Conservation (phyloP, 2,329 filamentous ascomycete genomes). For the Arthrobotrys sinensis region DNA sequence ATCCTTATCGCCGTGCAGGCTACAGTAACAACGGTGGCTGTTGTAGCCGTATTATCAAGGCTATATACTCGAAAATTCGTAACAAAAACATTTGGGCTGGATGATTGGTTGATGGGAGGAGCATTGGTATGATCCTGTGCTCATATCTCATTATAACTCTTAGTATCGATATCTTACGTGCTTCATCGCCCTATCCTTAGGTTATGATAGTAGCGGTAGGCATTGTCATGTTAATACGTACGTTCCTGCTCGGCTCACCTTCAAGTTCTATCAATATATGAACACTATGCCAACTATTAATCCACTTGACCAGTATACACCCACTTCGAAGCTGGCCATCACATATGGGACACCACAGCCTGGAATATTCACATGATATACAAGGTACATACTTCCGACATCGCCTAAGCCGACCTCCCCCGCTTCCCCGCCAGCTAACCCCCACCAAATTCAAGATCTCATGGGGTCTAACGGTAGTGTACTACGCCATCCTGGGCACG, state of each 20-base stretch:
- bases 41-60: constrained; percentile 54
- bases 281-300: neutral
- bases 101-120: constrained; percentile 64
- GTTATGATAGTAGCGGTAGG: constrained; percentile 13
- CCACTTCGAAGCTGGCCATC: constrained; percentile 25
- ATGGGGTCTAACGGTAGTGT: constrained; percentile 32
- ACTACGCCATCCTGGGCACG: constrained; percentile 57
- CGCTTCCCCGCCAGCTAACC: too few relatives aligned
- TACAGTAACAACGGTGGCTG: constrained; percentile 39
- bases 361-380: constrained; percentile 25
- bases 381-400: constrained; percentile 29
- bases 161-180: neutral
- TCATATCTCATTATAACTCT: neutral
- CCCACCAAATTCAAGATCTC: constrained; percentile 40
- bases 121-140: constrained; percentile 55
- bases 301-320: constrained; percentile 29
- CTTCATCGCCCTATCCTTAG: neutral
- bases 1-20: constrained; percentile 25
- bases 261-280: too few relatives aligned
- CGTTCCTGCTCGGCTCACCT: constrained; percentile 20
- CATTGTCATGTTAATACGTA: constrained; percentile 27
- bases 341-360: constrained; percentile 43
- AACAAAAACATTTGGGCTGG: constrained; percentile 62
- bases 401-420: constrained; percentile 1
- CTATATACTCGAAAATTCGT: constrained; percentile 62